Conservation (phyloP, 805 yeast species). For the Saturnispora sekii region DNA sequence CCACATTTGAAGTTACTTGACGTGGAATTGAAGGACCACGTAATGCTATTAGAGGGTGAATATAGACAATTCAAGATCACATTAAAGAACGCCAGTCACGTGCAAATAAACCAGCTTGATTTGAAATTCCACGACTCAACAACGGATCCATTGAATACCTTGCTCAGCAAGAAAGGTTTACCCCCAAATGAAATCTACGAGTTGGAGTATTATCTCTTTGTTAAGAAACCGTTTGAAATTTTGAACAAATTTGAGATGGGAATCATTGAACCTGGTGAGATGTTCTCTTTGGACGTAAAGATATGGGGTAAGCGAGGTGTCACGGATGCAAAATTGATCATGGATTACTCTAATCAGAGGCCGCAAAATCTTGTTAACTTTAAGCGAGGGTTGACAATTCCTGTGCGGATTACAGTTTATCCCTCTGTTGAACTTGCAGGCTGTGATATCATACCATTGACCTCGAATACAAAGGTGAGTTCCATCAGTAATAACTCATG, state of each 20-base stretch:
- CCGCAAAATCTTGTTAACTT: constrained; percentile 22
- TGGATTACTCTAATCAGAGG: constrained; percentile 50
- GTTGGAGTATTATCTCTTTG: constrained; percentile 56
- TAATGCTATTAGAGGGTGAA: constrained; percentile 78
- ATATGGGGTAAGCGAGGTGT: constrained; percentile 68
- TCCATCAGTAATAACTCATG: constrained; percentile 18
- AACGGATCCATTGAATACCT: constrained; percentile 49
- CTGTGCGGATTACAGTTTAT: constrained; percentile 59
- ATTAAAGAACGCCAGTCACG: constrained; percentile 49
- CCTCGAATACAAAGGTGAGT: constrained; percentile 24
- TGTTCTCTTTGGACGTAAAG: constrained; percentile 42
- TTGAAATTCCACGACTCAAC: constrained; percentile 69
- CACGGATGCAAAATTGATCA: constrained; percentile 49
- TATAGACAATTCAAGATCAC: constrained; percentile 37
- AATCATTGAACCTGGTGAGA: constrained; percentile 29
- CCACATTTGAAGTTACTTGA: constrained; percentile 50
- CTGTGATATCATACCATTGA: constrained; percentile 62
- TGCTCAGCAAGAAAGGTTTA: constrained; percentile 35
- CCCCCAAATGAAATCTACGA: constrained; percentile 63
- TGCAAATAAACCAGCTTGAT: constrained; percentile 45
- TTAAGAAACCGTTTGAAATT: constrained; percentile 48
- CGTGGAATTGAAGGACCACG: constrained; percentile 44
- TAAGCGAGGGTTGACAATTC: constrained; percentile 53
- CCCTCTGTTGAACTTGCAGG: constrained; percentile 68
- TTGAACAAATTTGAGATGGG: constrained; percentile 35